Conservation (phyloP, 2,329 filamentous ascomycete species). For the Intubia oerlemansii region DNA sequence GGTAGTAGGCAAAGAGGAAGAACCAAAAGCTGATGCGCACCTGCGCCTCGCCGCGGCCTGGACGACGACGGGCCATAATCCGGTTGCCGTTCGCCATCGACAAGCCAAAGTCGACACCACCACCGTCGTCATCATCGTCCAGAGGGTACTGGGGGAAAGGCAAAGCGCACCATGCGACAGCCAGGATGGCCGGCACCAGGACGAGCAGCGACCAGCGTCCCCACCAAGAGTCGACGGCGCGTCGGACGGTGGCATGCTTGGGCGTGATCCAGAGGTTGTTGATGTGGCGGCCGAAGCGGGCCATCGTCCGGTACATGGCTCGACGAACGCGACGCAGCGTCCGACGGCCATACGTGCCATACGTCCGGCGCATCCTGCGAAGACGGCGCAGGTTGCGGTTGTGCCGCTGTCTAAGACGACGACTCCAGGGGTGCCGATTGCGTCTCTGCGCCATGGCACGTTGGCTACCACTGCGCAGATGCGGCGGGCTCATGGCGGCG, state of each 20-base stretch:
- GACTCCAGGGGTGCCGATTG: no score
- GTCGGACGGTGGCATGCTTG: slow-evolving; percentile 33
- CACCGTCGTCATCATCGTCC: slow-evolving; percentile 18
- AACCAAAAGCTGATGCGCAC: slow-evolving; percentile 53
- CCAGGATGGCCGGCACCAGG: slow-evolving; percentile 36
- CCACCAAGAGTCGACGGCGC: slow-evolving; percentile 41
- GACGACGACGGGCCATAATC: slow-evolving; percentile 23
- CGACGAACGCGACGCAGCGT: slow-evolving; percentile 12
- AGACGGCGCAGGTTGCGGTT: slow-evolving; percentile 1
- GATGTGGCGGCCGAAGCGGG: slow-evolving; percentile 14
- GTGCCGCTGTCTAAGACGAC: no score
- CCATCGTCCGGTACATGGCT: slow-evolving; percentile 4
- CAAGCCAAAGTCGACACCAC: slow-evolving; percentile 7
- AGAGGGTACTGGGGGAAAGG: slow-evolving; percentile 43
- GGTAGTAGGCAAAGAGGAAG: slow-evolving; percentile 49
- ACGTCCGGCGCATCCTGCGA: background rate
- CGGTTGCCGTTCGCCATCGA: slow-evolving; percentile 4
- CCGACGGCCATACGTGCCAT: slow-evolving; percentile 11
- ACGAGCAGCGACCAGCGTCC: slow-evolving; percentile 38
- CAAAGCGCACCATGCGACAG: slow-evolving; percentile 41
- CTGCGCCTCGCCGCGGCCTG: slow-evolving; percentile 40
- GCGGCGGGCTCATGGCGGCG: slow-evolving; percentile 1
- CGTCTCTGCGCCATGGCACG: no score
- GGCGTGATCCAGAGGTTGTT: slow-evolving; percentile 40
- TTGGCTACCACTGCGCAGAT: no score